phyloP scores from a whole-genome alignment of 805 yeast genomes.

The Saccharomycopsis guyanensis region DNA sequence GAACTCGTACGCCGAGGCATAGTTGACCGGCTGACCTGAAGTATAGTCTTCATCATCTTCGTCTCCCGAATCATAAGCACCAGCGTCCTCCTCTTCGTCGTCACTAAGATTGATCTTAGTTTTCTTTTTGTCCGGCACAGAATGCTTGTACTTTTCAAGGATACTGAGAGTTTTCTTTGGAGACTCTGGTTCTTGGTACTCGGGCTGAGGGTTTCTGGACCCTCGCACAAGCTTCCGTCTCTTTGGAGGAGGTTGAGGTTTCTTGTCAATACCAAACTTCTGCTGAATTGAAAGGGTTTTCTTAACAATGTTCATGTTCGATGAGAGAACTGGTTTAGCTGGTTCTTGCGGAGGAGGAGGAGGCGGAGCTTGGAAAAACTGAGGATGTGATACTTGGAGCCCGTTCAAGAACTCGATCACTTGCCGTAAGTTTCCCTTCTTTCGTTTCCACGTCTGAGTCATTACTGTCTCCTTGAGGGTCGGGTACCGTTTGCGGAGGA shows the following conservation, averaged over 20 bases:
- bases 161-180: constrained; percentile 22
- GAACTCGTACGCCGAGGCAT: not conserved
- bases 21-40: constrained; percentile 18
- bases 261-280: constrained; percentile 18
- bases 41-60: constrained; percentile 25
- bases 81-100: constrained; percentile 40
- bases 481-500: constrained; percentile 30
- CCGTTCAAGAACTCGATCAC: constrained; percentile 26
- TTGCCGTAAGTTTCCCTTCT: constrained; percentile 28
- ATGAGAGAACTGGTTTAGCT: not conserved
- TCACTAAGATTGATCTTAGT: constrained; percentile 22
- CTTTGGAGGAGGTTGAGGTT: constrained; percentile 23
- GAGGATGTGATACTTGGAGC: constrained; percentile 23
- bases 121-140: constrained; percentile 3
- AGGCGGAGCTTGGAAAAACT: constrained; percentile 8
- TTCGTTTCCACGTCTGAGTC: constrained; percentile 27
- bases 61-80: constrained; percentile 41
- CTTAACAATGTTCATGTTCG: constrained; percentile 11
- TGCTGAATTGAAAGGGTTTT: constrained; percentile 16
- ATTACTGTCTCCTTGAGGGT: constrained; percentile 26
- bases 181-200: constrained; percentile 28
- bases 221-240: constrained; percentile 36
- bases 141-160: constrained; percentile 6
- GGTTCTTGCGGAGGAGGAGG: not conserved
- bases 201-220: constrained; percentile 25